Percentiles rank a stretch among this genome's conserved stretches.
Evolutionary conservation across 2,329 filamentous ascomycete genomes (phyloP).

Genomic region (Raffaelea albimanens): DNA sequence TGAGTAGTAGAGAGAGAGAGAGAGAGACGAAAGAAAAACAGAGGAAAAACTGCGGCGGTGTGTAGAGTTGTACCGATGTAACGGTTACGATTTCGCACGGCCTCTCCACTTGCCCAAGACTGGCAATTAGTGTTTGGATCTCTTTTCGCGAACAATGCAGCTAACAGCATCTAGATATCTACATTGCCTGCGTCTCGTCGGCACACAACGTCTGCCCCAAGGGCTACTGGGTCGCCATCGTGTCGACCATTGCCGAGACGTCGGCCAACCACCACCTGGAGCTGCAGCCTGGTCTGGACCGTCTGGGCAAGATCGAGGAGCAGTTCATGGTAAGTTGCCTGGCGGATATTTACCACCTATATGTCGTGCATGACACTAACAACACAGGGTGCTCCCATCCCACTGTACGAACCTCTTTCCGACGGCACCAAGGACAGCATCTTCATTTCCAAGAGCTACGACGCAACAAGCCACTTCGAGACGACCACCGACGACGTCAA

Average conservation of each 20-base stretch:
- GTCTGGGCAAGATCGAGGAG: constrained; percentile 89
- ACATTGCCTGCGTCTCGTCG: constrained; percentile 90
- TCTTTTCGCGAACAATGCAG: background rate
- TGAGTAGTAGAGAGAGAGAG: constrained; percentile 29
- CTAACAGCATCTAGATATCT: constrained; percentile 60
- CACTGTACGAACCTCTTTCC: constrained; percentile 84
- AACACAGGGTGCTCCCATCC: constrained; percentile 65
- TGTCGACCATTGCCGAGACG: constrained; percentile 92
- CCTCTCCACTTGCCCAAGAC: background rate
- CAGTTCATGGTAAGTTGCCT: constrained; percentile 73
- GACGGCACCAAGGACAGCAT: constrained; percentile 80
- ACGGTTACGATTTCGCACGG: no score
- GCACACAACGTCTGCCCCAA: constrained; percentile 98
- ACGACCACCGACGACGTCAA: constrained; percentile 83
- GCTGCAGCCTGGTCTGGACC: constrained; percentile 83
- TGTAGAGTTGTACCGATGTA: no score
- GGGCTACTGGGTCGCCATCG: constrained; percentile 97
- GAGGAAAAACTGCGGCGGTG: no score
- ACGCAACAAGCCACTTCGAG: constrained; percentile 96
- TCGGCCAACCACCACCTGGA: constrained; percentile 91
- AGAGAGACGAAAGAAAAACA: background rate
- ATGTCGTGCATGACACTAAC: background rate
- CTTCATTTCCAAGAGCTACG: constrained; percentile 98
- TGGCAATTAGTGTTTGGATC: no score
- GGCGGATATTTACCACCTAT: background rate